A percentile compares a stretch with the other conserved stretches of the same genome.
phyloP scores from a whole-genome alignment of 331 rosid genomes.

The Dryas integrifolia region DNA sequence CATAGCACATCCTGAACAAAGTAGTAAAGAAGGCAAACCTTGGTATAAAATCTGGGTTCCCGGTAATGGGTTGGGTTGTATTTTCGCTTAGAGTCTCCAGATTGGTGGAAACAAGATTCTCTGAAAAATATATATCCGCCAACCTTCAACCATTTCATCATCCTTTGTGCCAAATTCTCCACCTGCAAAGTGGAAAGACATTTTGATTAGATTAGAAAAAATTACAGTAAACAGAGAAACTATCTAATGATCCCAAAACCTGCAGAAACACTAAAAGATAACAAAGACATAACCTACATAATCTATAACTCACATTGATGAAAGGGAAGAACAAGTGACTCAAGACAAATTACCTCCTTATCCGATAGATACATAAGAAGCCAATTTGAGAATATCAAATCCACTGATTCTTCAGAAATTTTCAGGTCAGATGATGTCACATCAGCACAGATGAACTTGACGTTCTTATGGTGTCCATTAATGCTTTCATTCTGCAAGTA shows the following conservation, averaged over 20 bases:
- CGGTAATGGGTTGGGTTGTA: constrained; percentile 94
- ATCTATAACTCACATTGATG: no score
- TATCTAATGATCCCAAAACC: not conserved
- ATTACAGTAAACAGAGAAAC: not conserved
- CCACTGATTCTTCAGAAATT: constrained; percentile 68
- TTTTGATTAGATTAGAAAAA: not conserved
- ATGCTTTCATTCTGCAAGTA: constrained; percentile 67
- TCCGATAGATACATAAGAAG: constrained; percentile 94
- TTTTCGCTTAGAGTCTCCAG: constrained; percentile 90
- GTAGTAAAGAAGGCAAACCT: constrained; percentile 48
- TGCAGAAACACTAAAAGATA: not conserved
- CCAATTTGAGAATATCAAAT: constrained; percentile 91
- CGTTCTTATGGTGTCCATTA: constrained; percentile 77
- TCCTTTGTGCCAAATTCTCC: constrained; percentile 59
- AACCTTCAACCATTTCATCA: constrained; percentile 83
- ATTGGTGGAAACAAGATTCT: constrained; percentile 96
- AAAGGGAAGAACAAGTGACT: not conserved
- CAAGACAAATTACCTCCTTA: constrained; percentile 51
- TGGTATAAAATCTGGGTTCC: constrained; percentile 87
- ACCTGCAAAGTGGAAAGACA: constrained; percentile 47
- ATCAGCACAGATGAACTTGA: constrained; percentile 80
- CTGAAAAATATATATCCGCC: constrained; percentile 83
- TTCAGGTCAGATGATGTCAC: constrained; percentile 69
- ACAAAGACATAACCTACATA: no score
- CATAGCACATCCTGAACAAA: not conserved